phyloP scores from a whole-genome alignment of 2,329 filamentous ascomycete genomes.

The Ceratocystiopsis sp. region DNA sequence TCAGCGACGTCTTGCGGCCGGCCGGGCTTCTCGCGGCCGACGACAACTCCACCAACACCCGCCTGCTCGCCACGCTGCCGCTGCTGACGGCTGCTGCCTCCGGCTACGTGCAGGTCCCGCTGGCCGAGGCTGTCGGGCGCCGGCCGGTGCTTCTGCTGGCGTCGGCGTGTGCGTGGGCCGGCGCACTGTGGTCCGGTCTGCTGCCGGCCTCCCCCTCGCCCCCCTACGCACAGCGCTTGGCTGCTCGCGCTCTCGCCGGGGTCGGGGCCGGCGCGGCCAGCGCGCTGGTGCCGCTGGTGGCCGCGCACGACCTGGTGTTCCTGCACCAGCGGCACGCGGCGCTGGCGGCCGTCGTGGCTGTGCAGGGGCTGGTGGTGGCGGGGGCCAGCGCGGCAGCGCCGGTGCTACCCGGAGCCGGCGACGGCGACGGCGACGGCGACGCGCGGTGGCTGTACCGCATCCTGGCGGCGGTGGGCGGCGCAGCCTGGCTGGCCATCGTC shows the following conservation, averaged over 20 bases:
- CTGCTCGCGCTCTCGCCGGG: slow-evolving; percentile 18
- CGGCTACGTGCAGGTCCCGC: slow-evolving; percentile 20
- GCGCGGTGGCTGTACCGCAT: slow-evolving; percentile 21
- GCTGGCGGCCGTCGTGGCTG: slow-evolving; percentile 15
- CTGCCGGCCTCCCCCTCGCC: slow-evolving; percentile 8
- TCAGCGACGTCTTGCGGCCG: neutral
- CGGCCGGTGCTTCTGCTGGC: slow-evolving; percentile 19
- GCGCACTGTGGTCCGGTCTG: slow-evolving; percentile 20
- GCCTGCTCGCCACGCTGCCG: slow-evolving; percentile 18
- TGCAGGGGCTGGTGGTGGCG: slow-evolving; percentile 16
- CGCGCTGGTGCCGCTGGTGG: slow-evolving; percentile 20
- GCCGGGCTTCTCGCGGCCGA: neutral
- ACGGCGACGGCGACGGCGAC: slow-evolving; percentile 4
- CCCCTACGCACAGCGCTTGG: slow-evolving; percentile 16
- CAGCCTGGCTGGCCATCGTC: slow-evolving; percentile 18
- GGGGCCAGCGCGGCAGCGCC: slow-evolving; percentile 15
- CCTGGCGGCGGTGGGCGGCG: slow-evolving; percentile 15
- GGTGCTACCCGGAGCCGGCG: slow-evolving; percentile 13
- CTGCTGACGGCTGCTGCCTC: slow-evolving; percentile 19
- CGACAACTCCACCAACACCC: slow-evolving; percentile 13
- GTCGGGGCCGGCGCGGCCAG: slow-evolving; percentile 20
- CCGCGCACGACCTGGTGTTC: slow-evolving; percentile 21
- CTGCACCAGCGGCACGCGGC: slow-evolving; percentile 21
- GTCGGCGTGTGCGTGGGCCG: slow-evolving; percentile 17
- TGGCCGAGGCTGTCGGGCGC: slow-evolving; percentile 20